Percentiles rank a stretch among this genome's conserved stretches.
These are phyloP conservation scores for Linaria vulgaris DNA, from an alignment of 257 asterid genomes.

Conservation along the genomic window DNA sequence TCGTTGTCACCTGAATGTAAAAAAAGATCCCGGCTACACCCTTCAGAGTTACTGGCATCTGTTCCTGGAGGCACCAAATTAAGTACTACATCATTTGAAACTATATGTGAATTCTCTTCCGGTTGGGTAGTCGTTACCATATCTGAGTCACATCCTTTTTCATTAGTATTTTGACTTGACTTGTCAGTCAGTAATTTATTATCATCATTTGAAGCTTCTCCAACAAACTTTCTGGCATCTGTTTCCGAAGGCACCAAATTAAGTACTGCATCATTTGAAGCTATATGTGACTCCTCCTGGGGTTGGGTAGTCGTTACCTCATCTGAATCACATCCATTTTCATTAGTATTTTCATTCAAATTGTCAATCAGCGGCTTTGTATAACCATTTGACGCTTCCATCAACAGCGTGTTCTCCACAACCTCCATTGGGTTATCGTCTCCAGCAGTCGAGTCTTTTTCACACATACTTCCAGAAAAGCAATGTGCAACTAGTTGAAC, in stretches of 20 bases:
- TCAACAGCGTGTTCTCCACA: conserved; percentile 29
- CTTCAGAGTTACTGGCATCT: too few relatives aligned
- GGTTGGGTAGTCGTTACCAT: too few relatives aligned
- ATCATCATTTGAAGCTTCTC: conserved; percentile 13
- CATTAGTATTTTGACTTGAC: too few relatives aligned
- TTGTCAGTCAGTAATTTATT: too few relatives aligned
- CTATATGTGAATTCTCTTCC: too few relatives aligned
- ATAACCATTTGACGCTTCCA: conserved; percentile 23
- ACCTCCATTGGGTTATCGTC: conserved; percentile 29
- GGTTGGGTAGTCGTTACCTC: background rate
- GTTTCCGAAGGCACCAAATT: conserved; percentile 9
- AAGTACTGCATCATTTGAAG: conserved; percentile 17
- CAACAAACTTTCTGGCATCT: conserved; percentile 13
- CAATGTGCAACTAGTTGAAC: conserved; percentile 21
- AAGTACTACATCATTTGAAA: too few relatives aligned
- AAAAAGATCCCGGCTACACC: conserved; percentile 12
- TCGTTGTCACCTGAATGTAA: conserved; percentile 1
- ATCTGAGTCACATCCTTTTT: too few relatives aligned
- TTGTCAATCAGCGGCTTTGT: conserved; percentile 15
- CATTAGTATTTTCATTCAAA: conserved; percentile 23
- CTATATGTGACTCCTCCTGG: background rate
- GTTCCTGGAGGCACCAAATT: too few relatives aligned
- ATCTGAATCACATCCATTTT: conserved; percentile 16
- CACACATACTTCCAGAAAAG: conserved; percentile 25
- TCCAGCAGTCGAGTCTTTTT: conserved; percentile 28